A percentile compares a stretch with the other conserved stretches of the same genome.
phyloP scores from a whole-genome alignment of 257 asterid genomes.

The Buddleja alternifolia region DNA sequence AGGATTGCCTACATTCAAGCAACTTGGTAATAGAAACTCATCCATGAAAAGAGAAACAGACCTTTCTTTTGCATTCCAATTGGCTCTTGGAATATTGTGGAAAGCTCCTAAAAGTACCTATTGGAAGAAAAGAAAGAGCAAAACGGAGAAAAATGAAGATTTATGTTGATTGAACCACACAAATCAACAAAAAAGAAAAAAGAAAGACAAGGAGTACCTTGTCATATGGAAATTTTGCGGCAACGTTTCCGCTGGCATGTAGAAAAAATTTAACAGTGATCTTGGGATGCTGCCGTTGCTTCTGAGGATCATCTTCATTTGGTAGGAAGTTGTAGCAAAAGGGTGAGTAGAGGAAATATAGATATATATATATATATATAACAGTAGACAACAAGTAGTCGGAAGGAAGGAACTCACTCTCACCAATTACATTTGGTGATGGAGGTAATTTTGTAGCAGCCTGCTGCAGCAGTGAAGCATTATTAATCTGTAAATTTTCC shows the following conservation, averaged over 20 bases:
- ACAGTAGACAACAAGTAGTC: background rate
- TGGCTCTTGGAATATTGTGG: slow-evolving; percentile 73
- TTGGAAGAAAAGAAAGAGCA: slow-evolving; percentile 32
- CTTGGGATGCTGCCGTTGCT: slow-evolving; percentile 50
- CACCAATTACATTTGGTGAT: slow-evolving; percentile 51
- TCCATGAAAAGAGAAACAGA: slow-evolving; percentile 31
- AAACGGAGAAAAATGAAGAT: slow-evolving; percentile 13
- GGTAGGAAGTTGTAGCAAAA: slow-evolving; percentile 16
- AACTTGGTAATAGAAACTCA: slow-evolving; percentile 17
- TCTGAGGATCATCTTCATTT: slow-evolving; percentile 44
- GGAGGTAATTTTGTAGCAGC: slow-evolving; percentile 43
- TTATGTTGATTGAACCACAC: slow-evolving; percentile 21
- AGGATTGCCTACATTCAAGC: background rate
- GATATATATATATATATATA: too few species aligned
- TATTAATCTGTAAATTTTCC: too few species aligned
- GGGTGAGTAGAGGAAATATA: slow-evolving; percentile 14
- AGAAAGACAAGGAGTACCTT: slow-evolving; percentile 42
- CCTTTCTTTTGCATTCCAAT: slow-evolving; percentile 92
- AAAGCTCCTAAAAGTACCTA: slow-evolving; percentile 70
- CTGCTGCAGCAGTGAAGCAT: slow-evolving; percentile 32
- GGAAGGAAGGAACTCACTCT: slow-evolving; percentile 49
- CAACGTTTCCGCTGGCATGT: slow-evolving; percentile 79
- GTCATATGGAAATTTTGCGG: slow-evolving; percentile 76
- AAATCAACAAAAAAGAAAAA: too few species aligned
- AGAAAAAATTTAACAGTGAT: slow-evolving; percentile 60